Evolutionary conservation across 2,329 filamentous ascomycete genomes (phyloP), one percentile per base, ranked within the genome.

Genomic region (Colletotrichum aenigma): DNA sequence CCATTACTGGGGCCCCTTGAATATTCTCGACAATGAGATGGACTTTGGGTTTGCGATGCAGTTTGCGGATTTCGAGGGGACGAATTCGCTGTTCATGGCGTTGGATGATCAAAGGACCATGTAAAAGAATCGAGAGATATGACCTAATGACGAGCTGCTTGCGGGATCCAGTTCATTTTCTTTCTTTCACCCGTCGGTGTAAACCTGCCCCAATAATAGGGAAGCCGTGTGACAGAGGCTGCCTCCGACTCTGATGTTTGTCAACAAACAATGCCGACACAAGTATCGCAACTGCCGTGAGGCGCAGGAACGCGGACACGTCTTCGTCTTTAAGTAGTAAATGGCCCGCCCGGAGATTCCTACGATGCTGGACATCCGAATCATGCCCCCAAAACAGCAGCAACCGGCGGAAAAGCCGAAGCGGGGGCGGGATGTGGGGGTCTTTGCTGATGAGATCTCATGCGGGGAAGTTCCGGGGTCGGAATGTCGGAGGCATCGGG

Each of bases 1-100:
- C 24, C 79, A 80, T n/a, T 81, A 78, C 43, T 81, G 79, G 79
- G 79, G 78, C 7, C 78, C 79, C n/a, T 71, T 80, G 18, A 78
- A 77, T 21, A 73, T 80, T 16, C 64, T 81, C 7, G 79, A 80
- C 18, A 79, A 76, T 13, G 79, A 80, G 24, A 79, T 80, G 71
- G 79, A 78, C 12, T 77, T 79, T 24, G 78, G 78, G 7, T 69
- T 78, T 30, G 77, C 77, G 3, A 72, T 79, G 66, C 78, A 78
- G 10, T 78, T 77, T 18, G 77, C 78, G 24, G 78, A 78, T 10
- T 74, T 78, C n/a, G 77, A 79, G 38, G 65, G 58, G 3, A 71
- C 71, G 1, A 74, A 71, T 12, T 71, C 71, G 60, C 21, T 74
- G 7, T 74, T 66, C 13, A 71, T 74, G 67, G 60, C 71, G 15